Conservation (phyloP, 352 stramenopile species). For the Pythium monospermum region DNA sequence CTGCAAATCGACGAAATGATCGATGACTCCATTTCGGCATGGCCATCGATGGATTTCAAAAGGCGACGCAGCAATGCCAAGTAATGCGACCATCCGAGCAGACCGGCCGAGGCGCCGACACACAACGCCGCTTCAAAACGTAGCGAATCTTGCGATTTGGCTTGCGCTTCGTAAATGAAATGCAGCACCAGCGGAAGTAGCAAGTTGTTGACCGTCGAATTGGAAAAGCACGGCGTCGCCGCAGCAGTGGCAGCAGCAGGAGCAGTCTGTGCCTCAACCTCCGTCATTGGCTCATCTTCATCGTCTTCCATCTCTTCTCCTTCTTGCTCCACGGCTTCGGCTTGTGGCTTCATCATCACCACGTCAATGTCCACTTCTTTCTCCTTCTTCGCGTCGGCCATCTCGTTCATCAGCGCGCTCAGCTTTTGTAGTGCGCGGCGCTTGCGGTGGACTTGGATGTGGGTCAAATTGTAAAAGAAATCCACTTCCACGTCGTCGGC, state of each 20-base stretch:
- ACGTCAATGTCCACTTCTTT: conserved; percentile 7
- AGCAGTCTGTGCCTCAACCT: conserved; percentile 17
- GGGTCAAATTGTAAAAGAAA: conserved; percentile 98
- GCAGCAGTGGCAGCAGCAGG: not conserved
- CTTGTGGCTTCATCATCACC: not conserved
- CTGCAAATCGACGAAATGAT: conserved; percentile 91
- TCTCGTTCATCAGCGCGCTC: conserved; percentile 78
- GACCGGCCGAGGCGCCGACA: conserved; percentile 85
- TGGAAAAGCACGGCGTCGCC: conserved; percentile 48
- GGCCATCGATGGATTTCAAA: conserved; percentile 89
- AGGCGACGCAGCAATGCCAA: conserved; percentile 88
- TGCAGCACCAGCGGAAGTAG: conserved; percentile 95
- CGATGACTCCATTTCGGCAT: conserved; percentile 90
- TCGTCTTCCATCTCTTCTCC: conserved; percentile 12
- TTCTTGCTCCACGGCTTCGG: conserved; percentile 1
- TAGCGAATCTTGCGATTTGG: conserved; percentile 91
- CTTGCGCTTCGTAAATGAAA: conserved; percentile 94
- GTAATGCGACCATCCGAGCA: conserved; percentile 97
- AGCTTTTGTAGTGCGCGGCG: conserved; percentile 89
- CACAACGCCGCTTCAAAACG: conserved; percentile 92
- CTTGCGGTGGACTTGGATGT: conserved; percentile 97
- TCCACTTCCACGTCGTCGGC: conserved; percentile 92
- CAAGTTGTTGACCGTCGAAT: conserved; percentile 90
- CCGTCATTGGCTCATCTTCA: conserved; percentile 10
- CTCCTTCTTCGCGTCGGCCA: conserved; percentile 42